Evolutionary conservation across 148 eudicot genomes (phyloP).

Genomic region (Rhododendron molle): DNA sequence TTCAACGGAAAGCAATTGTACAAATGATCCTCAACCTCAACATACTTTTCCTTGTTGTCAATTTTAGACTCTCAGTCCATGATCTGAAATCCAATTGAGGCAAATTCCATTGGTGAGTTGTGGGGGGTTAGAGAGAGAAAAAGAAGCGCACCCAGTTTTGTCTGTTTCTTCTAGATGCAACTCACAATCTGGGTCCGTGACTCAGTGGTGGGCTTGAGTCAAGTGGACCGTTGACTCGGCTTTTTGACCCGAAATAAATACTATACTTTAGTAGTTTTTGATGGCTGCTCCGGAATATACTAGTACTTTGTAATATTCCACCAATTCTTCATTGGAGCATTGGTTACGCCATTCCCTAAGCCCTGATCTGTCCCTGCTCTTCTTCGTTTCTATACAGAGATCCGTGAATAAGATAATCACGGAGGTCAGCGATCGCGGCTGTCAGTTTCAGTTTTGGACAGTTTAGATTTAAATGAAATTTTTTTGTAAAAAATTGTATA

Average conservation of each 20-base stretch:
- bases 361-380: no score
- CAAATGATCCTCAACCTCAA: not conserved
- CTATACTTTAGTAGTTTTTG: no score
- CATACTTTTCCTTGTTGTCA: not conserved
- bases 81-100: not conserved
- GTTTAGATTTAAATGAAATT: no score
- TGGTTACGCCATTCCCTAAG: conserved; percentile 1
- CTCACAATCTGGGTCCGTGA: not conserved
- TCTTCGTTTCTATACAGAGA: not conserved
- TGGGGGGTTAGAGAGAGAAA: not conserved
- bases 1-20: no score
- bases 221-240: conserved; percentile 7
- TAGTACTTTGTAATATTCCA: not conserved
- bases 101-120: not conserved
- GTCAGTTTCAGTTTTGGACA: no score
- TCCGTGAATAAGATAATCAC: no score
- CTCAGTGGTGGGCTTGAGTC: not conserved
- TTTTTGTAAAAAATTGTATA: no score
- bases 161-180: not conserved
- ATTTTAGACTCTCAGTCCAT: not conserved
- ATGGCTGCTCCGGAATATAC: not conserved
- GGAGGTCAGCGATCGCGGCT: no score
- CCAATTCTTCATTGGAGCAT: not conserved
- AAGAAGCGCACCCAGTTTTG: not conserved
- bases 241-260: not conserved